Evolutionary conservation across 495 filamentous ascomycete species (phyloP), one percentile per base, ranked within the genome.

Genomic region (Penicillium robsamsonii): DNA sequence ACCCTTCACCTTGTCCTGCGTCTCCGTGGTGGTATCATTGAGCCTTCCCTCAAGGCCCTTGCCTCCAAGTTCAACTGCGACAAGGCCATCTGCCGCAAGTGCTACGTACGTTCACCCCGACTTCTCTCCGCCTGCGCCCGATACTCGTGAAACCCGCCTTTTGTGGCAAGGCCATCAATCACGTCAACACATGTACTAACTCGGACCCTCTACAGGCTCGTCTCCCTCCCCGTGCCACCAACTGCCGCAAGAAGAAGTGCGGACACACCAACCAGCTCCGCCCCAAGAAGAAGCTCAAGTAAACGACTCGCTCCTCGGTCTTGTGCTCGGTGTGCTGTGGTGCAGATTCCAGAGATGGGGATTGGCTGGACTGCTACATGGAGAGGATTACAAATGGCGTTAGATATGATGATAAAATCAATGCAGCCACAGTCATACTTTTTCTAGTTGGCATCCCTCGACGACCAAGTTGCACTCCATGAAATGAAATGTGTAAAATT

Each of bases 271-370:
- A 97, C 88, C 94, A 98, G 85, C 88, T 98, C 71, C 91, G 95
- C 80, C 94, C 94, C 74, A 98, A 98, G 93, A 98, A 98, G 92
- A 98, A 98, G 92, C 85, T 98, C 69, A 98, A 98, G 84, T 98
- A 92, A 73, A 81, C 71, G 76, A 71, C 66, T 75, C 56, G 60
- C 67, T 62, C 68, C 56, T 69, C 55, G 63, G 58, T 75, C 64
- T 74, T 74, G 69, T 70, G 72, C 65, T 74, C 73, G 71, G 75
- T 76, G 73, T 74, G 70, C 60, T 66, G 67, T 69, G 65, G 71
- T 65, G 63, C 67, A 63, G 65, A 56, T 57, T 69, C 57, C 67
- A 63, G 61, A 55, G 56, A 50, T 65, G 67, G 66, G 64, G 65
- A 62, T 60, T 72, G 66, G 68, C 61, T 68, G 64, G 71, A 70